These are phyloP conservation scores for Botrytis hyacinthi DNA, from an alignment of 2,329 filamentous ascomycete species.

Conservation along the genomic window DNA sequence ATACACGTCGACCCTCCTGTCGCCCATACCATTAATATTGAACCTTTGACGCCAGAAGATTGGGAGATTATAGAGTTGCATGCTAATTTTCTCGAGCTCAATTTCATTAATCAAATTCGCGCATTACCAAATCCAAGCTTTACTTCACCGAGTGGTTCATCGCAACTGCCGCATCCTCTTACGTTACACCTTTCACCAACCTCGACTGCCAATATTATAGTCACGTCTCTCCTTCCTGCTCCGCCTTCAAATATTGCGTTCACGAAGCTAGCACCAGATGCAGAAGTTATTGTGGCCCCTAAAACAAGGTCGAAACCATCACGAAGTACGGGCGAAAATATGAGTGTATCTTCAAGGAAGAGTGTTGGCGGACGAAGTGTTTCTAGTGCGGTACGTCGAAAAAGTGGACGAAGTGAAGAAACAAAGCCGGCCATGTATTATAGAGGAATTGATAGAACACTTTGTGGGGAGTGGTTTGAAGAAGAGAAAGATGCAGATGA, in stretches of 20 bases:
- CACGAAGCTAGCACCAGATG: conserved; percentile 88
- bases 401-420: conserved; percentile 61
- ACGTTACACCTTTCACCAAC: conserved; percentile 93
- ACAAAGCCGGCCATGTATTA: conserved; percentile 70
- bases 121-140: conserved; percentile 84
- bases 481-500: conserved; percentile 54
- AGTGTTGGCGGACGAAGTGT: conserved; percentile 71
- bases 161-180: conserved; percentile 68
- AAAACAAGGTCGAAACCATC: conserved; percentile 75
- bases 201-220: conserved; percentile 86
- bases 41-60: conserved; percentile 89
- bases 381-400: conserved; percentile 65
- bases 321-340: conserved; percentile 67
- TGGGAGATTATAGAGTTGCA: conserved; percentile 99
- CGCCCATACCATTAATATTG: conserved; percentile 93
- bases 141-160: conserved; percentile 49
- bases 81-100: conserved; percentile 91
- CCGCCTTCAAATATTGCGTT: conserved; percentile 70
- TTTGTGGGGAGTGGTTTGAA: conserved; percentile 74
- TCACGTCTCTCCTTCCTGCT: conserved; percentile 78
- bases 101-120: conserved; percentile 88
- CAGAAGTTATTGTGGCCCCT: conserved; percentile 94
- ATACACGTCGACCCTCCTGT: conserved; percentile 88
- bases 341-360: conserved; percentile 77
- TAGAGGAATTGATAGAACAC: conserved; percentile 69